These are phyloP conservation scores for Amylostereum chailletii DNA, from an alignment of 1,284 basidiomycete genomes.

Conservation along the genomic window DNA sequence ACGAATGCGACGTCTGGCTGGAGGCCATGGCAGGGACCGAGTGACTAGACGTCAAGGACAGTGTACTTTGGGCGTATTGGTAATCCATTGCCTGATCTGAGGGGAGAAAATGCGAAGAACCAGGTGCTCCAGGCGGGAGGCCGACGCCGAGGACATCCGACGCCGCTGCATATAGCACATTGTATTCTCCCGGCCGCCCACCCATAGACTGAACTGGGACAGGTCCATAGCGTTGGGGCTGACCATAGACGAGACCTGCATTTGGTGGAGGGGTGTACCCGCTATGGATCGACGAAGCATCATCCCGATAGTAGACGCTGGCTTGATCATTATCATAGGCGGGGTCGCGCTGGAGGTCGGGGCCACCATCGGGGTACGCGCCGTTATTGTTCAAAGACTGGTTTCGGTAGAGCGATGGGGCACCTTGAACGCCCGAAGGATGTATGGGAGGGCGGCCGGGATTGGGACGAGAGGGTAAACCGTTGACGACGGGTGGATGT, in stretches of 20 bases:
- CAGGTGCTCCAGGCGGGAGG: slow-evolving; percentile 23
- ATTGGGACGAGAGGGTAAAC: no score
- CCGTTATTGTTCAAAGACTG: not conserved
- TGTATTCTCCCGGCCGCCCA: slow-evolving; percentile 34
- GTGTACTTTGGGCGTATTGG: slow-evolving; percentile 1
- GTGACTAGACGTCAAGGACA: slow-evolving; percentile 5
- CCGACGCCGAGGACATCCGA: slow-evolving; percentile 76
- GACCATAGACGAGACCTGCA: not conserved
- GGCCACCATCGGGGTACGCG: not conserved
- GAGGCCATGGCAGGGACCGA: slow-evolving; percentile 9
- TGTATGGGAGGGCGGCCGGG: no score
- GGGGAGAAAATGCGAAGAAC: slow-evolving; percentile 6
- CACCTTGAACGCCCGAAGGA: no score
- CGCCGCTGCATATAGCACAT: slow-evolving; percentile 60
- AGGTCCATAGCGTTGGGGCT: slow-evolving; percentile 1
- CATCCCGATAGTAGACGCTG: slow-evolving; percentile 29
- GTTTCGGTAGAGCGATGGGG: not conserved
- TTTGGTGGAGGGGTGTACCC: not conserved
- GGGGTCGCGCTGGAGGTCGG: not conserved
- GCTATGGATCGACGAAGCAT: slow-evolving; percentile 4
- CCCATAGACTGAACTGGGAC: slow-evolving; percentile 11
- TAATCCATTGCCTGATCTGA: slow-evolving; percentile 6
- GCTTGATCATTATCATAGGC: slow-evolving; percentile 13
- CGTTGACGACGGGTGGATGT: no score
- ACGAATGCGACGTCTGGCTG: not conserved